phyloP scores from a whole-genome alignment of 2,329 filamentous ascomycete species.

The Xenosphaeropsis pyriputrescens region DNA sequence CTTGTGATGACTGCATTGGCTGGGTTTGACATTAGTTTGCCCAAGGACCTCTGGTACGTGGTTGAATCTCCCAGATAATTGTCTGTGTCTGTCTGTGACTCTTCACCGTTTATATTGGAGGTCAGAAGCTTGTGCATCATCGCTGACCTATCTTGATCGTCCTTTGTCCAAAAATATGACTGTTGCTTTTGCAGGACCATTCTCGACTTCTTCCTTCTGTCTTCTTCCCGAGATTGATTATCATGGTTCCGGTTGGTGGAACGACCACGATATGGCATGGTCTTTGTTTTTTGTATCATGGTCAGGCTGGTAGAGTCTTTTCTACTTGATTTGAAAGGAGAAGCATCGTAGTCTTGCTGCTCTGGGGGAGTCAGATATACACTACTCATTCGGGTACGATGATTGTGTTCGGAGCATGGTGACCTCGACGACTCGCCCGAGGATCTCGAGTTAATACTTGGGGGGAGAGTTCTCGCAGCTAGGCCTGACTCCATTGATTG shows the following conservation, averaged over 20 bases:
- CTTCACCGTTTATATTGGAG: background rate
- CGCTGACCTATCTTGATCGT: background rate
- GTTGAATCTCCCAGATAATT: background rate
- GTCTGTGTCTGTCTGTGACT: background rate
- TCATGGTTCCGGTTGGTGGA: background rate
- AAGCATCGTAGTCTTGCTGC: background rate
- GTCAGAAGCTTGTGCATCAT: background rate
- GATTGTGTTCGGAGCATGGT: background rate
- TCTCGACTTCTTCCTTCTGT: background rate
- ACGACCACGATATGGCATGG: background rate
- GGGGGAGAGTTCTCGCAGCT: background rate
- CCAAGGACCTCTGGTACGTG: background rate
- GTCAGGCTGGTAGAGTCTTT: background rate
- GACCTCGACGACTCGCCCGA: background rate
- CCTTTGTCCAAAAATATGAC: background rate
- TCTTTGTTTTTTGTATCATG: background rate
- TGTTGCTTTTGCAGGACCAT: background rate
- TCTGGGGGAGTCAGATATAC: conserved; percentile 1
- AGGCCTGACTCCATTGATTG: background rate
- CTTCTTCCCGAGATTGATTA: background rate
- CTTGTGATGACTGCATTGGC: conserved; percentile 4
- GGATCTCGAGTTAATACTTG: background rate
- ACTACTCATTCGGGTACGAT: background rate
- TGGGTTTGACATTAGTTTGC: conserved; percentile 2
- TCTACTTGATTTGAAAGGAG: background rate